Base-by-base conservation (phyloP, 2,329 filamentous ascomycete species). In the Nigrospora osmanthi region DNA sequence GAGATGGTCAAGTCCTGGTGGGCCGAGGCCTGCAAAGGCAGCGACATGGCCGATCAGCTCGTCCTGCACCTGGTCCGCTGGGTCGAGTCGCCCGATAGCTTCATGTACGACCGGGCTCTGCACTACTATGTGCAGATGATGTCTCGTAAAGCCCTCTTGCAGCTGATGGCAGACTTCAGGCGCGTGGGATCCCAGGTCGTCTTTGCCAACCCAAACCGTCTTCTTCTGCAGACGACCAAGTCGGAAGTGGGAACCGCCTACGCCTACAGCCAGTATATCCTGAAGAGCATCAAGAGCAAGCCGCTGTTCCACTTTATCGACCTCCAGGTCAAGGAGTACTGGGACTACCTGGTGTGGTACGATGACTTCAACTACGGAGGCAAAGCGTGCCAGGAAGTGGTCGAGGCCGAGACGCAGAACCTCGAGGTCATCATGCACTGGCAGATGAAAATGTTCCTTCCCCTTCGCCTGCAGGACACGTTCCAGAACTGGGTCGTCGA, bases 1-100 rank as follows among this genome's bases (percentile, higher is more conserved):
- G 94, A 97, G 56, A 96, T 99, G 90, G 93, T 99, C 54, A 95
- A 96, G 63, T 80, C 87, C 3, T 99, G 94, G 94, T 98, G 93
- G 93, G 78, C 85, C 1, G 91, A 98, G 64, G 94, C 93, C 6
- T 93, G 88, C 60, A 82, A 81, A 49, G 89, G 89, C 34, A 94
- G 87, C 56, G 85, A 81, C 35, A 96, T 98, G 89, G 94, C 94
- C 1, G 93, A 98, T 65, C 82, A 97, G 44, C 89, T 99, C 74
- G 93, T 99, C 1, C 90, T 95, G 59, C 91, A 98, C 65, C 76
- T 99, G 5, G 89, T 98, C 16, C 86, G 94, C 51, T 99, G 94
- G 94, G 89, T 97, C 2, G 89, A 95, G 62, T 93, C 84, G 50
- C 88, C 91, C 0, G 85, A 87, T 40, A 96, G 90, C 0, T 96